phyloP scores from a whole-genome alignment of 345 rosid genomes.

The Brassica nigra region DNA sequence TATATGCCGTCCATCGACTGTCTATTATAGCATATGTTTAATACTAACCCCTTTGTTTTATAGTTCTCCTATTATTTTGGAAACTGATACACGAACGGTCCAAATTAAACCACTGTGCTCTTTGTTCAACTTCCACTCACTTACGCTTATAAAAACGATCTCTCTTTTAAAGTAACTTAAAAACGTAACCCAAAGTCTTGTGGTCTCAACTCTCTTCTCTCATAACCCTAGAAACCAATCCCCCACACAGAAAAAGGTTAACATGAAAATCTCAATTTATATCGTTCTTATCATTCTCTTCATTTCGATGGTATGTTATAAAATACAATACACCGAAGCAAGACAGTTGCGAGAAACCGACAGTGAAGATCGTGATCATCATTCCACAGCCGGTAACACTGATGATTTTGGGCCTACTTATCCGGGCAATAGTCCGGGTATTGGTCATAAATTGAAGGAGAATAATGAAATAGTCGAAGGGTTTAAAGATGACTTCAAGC shows the following conservation, averaged over 20 bases:
- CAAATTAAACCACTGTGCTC: slow-evolving; percentile 28
- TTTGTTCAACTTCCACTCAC: slow-evolving; percentile 40
- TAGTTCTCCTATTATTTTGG: slow-evolving; percentile 21
- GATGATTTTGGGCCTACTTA: slow-evolving; percentile 44
- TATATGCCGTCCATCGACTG: slow-evolving; percentile 21
- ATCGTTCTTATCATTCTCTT: slow-evolving; percentile 11
- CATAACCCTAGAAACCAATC: background rate
- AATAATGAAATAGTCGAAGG: background rate
- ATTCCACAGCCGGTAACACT: slow-evolving; percentile 15
- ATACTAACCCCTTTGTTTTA: slow-evolving; percentile 7
- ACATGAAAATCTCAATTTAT: slow-evolving; percentile 27
- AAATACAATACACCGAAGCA: slow-evolving; percentile 16
- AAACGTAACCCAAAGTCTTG: slow-evolving; percentile 14
- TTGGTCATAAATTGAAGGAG: slow-evolving; percentile 42
- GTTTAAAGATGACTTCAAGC: slow-evolving; percentile 41
- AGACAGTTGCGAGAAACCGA: slow-evolving; percentile 14
- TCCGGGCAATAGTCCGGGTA: slow-evolving; percentile 52
- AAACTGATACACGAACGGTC: slow-evolving; percentile 29
- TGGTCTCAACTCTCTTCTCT: slow-evolving; percentile 22
- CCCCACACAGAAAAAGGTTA: background rate
- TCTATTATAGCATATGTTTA: slow-evolving; percentile 20
- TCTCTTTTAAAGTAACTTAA: background rate
- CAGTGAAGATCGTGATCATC: slow-evolving; percentile 14
- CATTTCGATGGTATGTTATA: slow-evolving; percentile 7
- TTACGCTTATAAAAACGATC: slow-evolving; percentile 33